Base-by-base conservation (phyloP, 2,329 filamentous ascomycete species). In the Exophiala xenobiotica region DNA sequence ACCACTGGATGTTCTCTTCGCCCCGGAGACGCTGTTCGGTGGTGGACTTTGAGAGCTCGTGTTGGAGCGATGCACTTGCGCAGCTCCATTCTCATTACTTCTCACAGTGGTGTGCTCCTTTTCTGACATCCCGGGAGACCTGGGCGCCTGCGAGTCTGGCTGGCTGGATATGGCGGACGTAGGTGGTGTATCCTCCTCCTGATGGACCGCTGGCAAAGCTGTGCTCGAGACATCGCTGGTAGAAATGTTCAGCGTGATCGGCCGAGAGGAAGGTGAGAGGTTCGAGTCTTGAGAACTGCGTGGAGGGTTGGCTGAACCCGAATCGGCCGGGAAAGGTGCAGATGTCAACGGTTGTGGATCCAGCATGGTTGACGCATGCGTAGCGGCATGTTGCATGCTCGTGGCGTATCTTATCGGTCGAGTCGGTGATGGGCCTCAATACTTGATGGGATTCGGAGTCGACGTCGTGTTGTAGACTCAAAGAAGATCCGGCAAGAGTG, bases 1-100 rank as follows among this genome's bases (percentile, higher is more conserved):
- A 14, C 58, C 58, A 40, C 53, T 60, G 11, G 56, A 53, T 14
- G 58, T 60, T 24, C 58, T 38, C 35, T 60, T 60, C 16, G 51
- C 43, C 14, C 57, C 57, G 9, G 55, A 50, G 18, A 50, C 11
- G 11, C 24, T 29, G 12, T 38, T 27, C 3, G 55, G 52, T 22
- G 38, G 29, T 14, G 55, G 55, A 38, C 55, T 58, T 23, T 57
- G 51, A 24, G 55, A 57, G 14, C 27, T 46, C 3, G 55, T 52
- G 5, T 27, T 27, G 18, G 19, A 35, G 24, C 49, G 38, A 22
- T 38, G 48, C 22, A 39, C 42, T 29, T 37, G 35, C 6, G 6
- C 12, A 9, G 9, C 18, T 14, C 53, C 49, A 4, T 29, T 27
- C 26, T 22, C 22, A 11, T 29, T 16, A 14, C n/a, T 11, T 6